Percentiles rank a stretch among this genome's conserved stretches.
phyloP scores from a whole-genome alignment of 805 yeast genomes.

The Torulaspora gathmanii region DNA sequence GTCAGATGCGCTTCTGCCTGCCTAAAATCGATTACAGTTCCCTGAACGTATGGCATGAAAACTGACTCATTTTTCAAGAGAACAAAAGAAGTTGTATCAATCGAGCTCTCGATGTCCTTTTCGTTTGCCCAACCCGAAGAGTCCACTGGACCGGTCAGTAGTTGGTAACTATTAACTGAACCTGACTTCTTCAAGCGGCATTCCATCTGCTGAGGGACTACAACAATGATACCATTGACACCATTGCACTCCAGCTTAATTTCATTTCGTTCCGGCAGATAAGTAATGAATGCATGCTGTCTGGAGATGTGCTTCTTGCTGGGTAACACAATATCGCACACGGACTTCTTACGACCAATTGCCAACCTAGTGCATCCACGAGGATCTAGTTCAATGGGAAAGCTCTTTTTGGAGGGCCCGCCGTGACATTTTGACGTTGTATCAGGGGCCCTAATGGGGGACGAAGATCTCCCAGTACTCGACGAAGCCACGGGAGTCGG shows the following conservation, averaged over 20 bases:
- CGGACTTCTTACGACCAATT: slow-evolving; percentile 32
- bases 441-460: slow-evolving; percentile 28
- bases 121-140: slow-evolving; percentile 6
- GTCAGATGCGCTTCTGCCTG: slow-evolving; percentile 50
- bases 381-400: slow-evolving; percentile 20
- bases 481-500: slow-evolving; percentile 76
- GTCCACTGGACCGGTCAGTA: slow-evolving; percentile 12
- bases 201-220: slow-evolving; percentile 48
- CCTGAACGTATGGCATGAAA: slow-evolving; percentile 56
- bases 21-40: slow-evolving; percentile 60
- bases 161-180: slow-evolving; percentile 24
- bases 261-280: slow-evolving; percentile 38
- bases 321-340: slow-evolving; percentile 33
- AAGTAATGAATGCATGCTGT: slow-evolving; percentile 37
- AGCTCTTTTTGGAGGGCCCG: neutral
- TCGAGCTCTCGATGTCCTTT: slow-evolving; percentile 19
- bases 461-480: slow-evolving; percentile 42
- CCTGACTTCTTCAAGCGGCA: slow-evolving; percentile 31
- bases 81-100: slow-evolving; percentile 29
- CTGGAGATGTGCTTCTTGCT: slow-evolving; percentile 33
- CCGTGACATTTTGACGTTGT: neutral
- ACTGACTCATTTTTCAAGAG: slow-evolving; percentile 60
- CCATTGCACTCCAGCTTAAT: slow-evolving; percentile 69
- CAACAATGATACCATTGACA: slow-evolving; percentile 69
- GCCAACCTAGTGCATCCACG: slow-evolving; percentile 21